A percentile compares a stretch with the other conserved stretches of the same genome.
Conservation (phyloP, 192 early-diverging fungal species). For the Backusella tuberculispora region DNA sequence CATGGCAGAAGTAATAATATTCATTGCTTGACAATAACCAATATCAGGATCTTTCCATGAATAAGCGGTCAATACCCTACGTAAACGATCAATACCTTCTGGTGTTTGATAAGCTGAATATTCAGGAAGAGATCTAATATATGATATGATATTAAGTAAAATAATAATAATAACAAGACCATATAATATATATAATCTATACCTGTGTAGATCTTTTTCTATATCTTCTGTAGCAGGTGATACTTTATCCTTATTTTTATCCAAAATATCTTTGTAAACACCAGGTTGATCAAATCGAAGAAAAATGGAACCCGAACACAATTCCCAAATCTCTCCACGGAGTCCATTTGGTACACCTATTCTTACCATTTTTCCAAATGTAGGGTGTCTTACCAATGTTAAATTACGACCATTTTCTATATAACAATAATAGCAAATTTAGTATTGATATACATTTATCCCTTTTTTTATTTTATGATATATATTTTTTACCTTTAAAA, state of each 20-base stretch:
- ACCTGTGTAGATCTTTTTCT: constrained; percentile 83
- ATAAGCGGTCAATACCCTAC: constrained; percentile 89
- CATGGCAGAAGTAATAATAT: constrained; percentile 95
- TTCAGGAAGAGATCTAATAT: constrained; percentile 84
- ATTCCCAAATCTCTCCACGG: constrained; percentile 89
- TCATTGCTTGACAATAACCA: constrained; percentile 99
- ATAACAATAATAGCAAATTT: background rate
- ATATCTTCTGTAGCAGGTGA: constrained; percentile 85
- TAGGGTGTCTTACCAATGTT: constrained; percentile 69
- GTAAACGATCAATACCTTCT: constrained; percentile 90
- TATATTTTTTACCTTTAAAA: constrained; percentile 53
- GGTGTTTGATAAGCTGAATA: constrained; percentile 89
- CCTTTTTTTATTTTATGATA: background rate
- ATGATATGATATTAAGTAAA: background rate
- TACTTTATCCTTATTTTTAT: constrained; percentile 57
- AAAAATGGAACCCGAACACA: constrained; percentile 80
- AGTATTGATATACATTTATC: background rate
- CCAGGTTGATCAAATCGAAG: constrained; percentile 77
- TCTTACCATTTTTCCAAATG: constrained; percentile 79
- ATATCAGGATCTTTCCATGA: constrained; percentile 87
- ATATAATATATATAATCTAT: background rate
- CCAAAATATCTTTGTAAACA: constrained; percentile 69
- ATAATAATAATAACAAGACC: background rate
- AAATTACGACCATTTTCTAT: constrained; percentile 83
- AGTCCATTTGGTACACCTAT: constrained; percentile 82